phyloP scores from a whole-genome alignment of 2,329 filamentous ascomycete species.

The Lasiodiplodia theobromae region DNA sequence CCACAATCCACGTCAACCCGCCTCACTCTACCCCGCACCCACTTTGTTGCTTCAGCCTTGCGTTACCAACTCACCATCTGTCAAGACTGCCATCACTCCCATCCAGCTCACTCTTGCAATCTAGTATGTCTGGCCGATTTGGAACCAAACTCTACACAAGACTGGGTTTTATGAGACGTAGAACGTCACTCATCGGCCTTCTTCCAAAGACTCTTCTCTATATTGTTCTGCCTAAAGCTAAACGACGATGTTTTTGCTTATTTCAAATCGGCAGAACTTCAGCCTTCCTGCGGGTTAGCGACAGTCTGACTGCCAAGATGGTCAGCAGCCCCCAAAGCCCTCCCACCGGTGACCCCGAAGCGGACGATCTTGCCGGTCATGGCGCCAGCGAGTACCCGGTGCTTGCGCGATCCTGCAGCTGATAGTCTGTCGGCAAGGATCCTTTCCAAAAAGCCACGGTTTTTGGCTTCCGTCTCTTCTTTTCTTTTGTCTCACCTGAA shows the following conservation, averaged over 20 bases:
- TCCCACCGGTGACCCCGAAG: constrained; percentile 11
- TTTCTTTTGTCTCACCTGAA: not conserved
- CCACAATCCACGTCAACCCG: not conserved
- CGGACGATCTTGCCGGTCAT: not conserved
- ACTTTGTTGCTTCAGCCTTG: not conserved
- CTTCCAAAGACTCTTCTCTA: not conserved
- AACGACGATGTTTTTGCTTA: not conserved
- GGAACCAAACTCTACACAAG: not conserved
- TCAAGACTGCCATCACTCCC: not conserved
- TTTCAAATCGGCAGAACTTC: not conserved
- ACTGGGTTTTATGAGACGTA: not conserved
- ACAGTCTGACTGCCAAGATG: constrained; percentile 15
- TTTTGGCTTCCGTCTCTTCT: not conserved
- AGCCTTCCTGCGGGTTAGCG: not conserved
- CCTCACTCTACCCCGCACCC: not conserved
- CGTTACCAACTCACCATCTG: not conserved
- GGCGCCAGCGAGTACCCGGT: not conserved
- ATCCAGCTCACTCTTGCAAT: not conserved
- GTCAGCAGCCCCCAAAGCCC: constrained; percentile 1
- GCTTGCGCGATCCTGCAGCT: constrained; percentile 10
- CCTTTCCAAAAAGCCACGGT: not conserved
- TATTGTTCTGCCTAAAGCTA: not conserved
- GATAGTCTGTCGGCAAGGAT: not conserved
- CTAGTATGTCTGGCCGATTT: too few species aligned
- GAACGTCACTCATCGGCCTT: not conserved